Conservation (phyloP, 805 yeast genomes). For the Pichia eremophila region DNA sequence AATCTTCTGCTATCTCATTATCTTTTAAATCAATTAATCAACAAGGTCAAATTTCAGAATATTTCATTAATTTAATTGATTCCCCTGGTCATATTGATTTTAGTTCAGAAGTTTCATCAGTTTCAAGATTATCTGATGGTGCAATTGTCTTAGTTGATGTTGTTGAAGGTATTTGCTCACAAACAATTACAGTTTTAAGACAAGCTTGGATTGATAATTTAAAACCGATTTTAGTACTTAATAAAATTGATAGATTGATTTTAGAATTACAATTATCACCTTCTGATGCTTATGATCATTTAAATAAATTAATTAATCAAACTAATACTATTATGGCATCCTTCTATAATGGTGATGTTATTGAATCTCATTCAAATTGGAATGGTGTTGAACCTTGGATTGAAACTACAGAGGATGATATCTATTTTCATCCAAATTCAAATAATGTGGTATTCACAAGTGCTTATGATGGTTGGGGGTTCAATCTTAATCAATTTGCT, state of each 20-base stretch:
- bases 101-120: slow-evolving; percentile 91
- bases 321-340: slow-evolving; percentile 93
- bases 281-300: slow-evolving; percentile 73
- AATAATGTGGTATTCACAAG: slow-evolving; percentile 86
- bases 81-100: slow-evolving; percentile 99
- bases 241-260: slow-evolving; percentile 82
- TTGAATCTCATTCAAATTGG: slow-evolving; percentile 77
- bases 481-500: slow-evolving; percentile 80
- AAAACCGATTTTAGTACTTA: slow-evolving; percentile 79
- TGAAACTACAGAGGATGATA: slow-evolving; percentile 70
- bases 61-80: slow-evolving; percentile 84
- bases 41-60: slow-evolving; percentile 48
- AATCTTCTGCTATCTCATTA: slow-evolving; percentile 89
- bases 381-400: slow-evolving; percentile 37
- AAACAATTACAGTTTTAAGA: slow-evolving; percentile 86
- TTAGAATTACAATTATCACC: slow-evolving; percentile 77
- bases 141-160: slow-evolving; percentile 93
- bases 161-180: slow-evolving; percentile 97
- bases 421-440: slow-evolving; percentile 79
- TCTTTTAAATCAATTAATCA: slow-evolving; percentile 59
- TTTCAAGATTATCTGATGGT: slow-evolving; percentile 93
- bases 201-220: slow-evolving; percentile 93
- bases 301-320: slow-evolving; percentile 75
- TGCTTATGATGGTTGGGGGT: slow-evolving; percentile 98
- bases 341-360: slow-evolving; percentile 84